Evolutionary conservation across 306 rosid genomes (phyloP).

Genomic region (Acacia confusa): DNA sequence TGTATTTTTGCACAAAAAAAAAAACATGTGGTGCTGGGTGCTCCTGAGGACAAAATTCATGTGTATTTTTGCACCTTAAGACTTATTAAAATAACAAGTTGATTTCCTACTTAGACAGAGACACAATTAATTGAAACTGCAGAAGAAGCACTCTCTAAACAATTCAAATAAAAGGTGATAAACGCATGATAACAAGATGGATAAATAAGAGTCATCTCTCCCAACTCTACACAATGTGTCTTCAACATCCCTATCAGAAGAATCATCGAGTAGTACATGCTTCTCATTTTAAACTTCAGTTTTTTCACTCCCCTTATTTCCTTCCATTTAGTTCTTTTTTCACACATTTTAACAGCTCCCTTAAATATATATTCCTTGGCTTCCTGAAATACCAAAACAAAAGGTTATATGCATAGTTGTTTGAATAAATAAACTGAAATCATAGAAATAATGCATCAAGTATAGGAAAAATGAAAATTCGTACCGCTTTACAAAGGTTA

Average conservation of each 20-base stretch:
- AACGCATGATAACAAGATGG: no score
- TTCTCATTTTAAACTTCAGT: no score
- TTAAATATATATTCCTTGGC: background rate
- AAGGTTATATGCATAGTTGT: background rate
- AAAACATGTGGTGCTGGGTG: no score
- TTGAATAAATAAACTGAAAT: no score
- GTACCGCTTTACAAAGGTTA: background rate
- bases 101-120: no score
- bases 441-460: background rate
- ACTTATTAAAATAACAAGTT: no score
- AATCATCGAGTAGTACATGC: background rate
- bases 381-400: background rate
- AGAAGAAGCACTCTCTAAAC: no score
- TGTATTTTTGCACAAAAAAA: no score
- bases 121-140: no score
- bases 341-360: background rate
- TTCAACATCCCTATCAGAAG: background rate
- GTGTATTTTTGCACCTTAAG: no score
- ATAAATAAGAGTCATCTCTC: background rate
- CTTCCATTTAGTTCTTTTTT: background rate
- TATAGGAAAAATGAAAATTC: background rate
- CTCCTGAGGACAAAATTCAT: no score
- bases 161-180: no score
- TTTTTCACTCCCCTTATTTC: background rate
- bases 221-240: background rate